Evolutionary conservation across 2,329 filamentous ascomycete species (phyloP).

Genomic region (Cordyceps cicadae): DNA sequence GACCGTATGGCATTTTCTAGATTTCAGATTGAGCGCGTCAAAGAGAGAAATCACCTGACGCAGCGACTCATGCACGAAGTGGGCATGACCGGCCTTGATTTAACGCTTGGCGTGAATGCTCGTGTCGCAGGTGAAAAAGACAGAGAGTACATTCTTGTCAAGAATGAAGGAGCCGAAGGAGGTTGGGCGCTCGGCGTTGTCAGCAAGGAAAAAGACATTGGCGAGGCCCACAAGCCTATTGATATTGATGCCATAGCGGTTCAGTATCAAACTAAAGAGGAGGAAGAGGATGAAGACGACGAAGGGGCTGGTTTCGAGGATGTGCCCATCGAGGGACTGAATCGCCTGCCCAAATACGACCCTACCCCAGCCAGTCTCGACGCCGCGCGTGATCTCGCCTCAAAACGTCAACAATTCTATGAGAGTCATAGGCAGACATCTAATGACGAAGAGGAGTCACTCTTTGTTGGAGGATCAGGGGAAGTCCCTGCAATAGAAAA

Average conservation of each 20-base stretch:
- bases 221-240: conserved; percentile 78
- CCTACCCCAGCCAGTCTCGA: conserved; percentile 18
- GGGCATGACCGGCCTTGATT: conserved; percentile 73
- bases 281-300: conserved; percentile 60
- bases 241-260: conserved; percentile 68
- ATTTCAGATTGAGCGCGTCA: conserved; percentile 92
- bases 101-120: conserved; percentile 56
- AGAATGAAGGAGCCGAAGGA: conserved; percentile 89
- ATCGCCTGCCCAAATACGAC: conserved; percentile 61
- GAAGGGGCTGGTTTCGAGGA: conserved; percentile 71
- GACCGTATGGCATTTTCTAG: conserved; percentile 94
- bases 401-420: conserved; percentile 23
- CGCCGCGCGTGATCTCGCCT: conserved; percentile 19
- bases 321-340: conserved; percentile 82
- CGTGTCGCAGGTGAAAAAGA: conserved; percentile 78
- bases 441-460: conserved; percentile 37
- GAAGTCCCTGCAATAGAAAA: conserved; percentile 16
- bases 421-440: conserved; percentile 13
- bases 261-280: conserved; percentile 46
- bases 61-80: conserved; percentile 91
- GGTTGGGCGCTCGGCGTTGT: conserved; percentile 96
- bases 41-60: conserved; percentile 86
- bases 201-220: conserved; percentile 71
- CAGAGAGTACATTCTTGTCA: conserved; percentile 90
- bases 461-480: conserved; percentile 35